A percentile compares a stretch with the other conserved stretches of the same genome.
Evolutionary conservation across 371 early-diverging fungal genomes (phyloP).

Genomic region (Rhizopus arrhizus): DNA sequence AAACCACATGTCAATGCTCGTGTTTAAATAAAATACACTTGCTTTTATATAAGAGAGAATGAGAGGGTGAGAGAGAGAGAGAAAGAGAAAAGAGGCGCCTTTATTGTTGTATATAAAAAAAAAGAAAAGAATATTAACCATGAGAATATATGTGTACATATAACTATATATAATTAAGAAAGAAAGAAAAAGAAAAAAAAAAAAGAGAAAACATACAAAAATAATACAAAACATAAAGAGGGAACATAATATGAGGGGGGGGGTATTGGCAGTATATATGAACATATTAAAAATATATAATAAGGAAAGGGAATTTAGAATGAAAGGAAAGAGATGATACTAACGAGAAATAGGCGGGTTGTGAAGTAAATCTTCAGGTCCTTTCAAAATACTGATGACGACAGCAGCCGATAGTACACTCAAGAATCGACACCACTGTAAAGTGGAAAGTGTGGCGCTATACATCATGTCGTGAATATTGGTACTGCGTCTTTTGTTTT

Average conservation of each 20-base stretch:
- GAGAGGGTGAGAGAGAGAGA: background rate
- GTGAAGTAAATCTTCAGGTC: constrained; percentile 51
- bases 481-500: constrained; percentile 9
- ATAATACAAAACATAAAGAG: background rate
- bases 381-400: constrained; percentile 58
- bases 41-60: background rate
- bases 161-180: background rate
- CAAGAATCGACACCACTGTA: constrained; percentile 66
- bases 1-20: constrained; percentile 67
- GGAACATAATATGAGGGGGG: constrained; percentile 2
- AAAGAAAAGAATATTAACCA: constrained; percentile 2
- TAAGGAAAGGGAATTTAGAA: background rate
- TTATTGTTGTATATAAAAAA: constrained; percentile 11
- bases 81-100: background rate
- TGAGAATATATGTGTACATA: background rate
- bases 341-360: constrained; percentile 5
- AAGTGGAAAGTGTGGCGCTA: constrained; percentile 23
- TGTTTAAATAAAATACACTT: constrained; percentile 24
- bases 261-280: background rate
- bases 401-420: constrained; percentile 56
- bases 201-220: constrained; percentile 4
- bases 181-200: constrained; percentile 3
- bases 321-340: constrained; percentile 3
- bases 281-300: constrained; percentile 7
- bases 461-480: constrained; percentile 4